Base-by-base conservation (phyloP, 2,329 filamentous ascomycete genomes). In the Diaporthe ampelina region DNA sequence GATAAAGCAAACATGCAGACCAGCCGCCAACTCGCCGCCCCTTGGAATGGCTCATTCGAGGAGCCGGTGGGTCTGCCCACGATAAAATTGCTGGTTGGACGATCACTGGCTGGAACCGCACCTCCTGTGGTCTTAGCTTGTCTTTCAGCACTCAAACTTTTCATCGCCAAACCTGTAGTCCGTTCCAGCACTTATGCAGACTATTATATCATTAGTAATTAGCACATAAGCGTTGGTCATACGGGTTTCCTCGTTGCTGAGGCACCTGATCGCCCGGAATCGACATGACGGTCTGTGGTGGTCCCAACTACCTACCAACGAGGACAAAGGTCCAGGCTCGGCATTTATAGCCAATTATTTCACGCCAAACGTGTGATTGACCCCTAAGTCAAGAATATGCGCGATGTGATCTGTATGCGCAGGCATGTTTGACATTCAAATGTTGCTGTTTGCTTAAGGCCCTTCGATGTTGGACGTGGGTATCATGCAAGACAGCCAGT, bases 381-480 rank as follows among this genome's bases (percentile, higher is more conserved):
- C 4, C 13, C 35, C 26, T n/a, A 1, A 15, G 17, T 4, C 11
- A n/a, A 13, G 13, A 45, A 0, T 26, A 24, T 37, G 13, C 19
- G 29, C 3, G 17, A 24, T 13, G 45, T 11, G 45, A 24, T 9
- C 29, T 13, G 29, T 52, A 13, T 35, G 19, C 5, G 15, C 48
- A 26, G 9, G 24, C n/a, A 35, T 63, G 57, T 63, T 63, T 72
- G 57, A 24, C 9, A 10, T 43, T n/a, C 11, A 2, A 6, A 72
- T 32, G n/a, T 43, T 72, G 48, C 11, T 63, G 70, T 72, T 72
- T 72, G 70, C 70, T 9, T 40, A 26, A 13, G n/a, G 35, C 19
- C 7, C n/a, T 13, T 21, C 26, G 45, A n/a, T 43, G 24, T 52
- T 40, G 32, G 69, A n/a, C 43, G 21, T 19, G n/a, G 56, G 45